These are phyloP conservation scores for Penicillium sp. DNA, from an alignment of 2,329 filamentous ascomycete genomes.

Conservation along the genomic window DNA sequence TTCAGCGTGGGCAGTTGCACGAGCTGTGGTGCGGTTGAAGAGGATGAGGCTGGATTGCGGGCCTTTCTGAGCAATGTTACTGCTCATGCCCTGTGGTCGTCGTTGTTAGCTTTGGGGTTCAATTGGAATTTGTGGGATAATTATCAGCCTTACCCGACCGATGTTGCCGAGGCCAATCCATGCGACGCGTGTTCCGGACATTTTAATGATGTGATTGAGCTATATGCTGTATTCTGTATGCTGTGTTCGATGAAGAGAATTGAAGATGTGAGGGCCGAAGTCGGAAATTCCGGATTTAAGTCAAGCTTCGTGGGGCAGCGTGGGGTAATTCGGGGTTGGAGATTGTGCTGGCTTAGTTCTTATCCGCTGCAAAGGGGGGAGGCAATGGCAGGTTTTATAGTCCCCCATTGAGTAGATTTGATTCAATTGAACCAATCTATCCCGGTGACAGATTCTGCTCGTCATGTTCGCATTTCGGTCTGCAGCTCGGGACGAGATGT, in stretches of 20 bases:
- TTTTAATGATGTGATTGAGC: constrained; percentile 16
- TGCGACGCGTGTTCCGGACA: constrained; percentile 58
- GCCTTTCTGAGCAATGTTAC: constrained; percentile 80
- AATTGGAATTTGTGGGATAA: too few species aligned
- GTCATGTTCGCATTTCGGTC: neutral
- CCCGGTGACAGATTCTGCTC: neutral
- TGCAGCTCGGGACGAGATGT: neutral
- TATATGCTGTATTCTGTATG: too few species aligned
- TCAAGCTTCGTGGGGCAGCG: constrained; percentile 19
- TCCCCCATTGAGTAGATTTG: neutral
- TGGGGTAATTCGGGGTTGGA: constrained; percentile 13
- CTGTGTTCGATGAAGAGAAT: too few species aligned
- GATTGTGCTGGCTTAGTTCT: constrained; percentile 15
- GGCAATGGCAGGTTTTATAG: neutral
- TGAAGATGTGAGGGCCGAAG: neutral
- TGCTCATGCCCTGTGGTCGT: constrained; percentile 71
- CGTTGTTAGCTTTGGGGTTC: constrained; percentile 11
- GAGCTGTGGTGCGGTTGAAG: constrained; percentile 76
- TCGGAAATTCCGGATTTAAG: neutral
- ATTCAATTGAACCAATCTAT: neutral
- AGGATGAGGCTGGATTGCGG: constrained; percentile 71
- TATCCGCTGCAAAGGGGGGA: constrained; percentile 7
- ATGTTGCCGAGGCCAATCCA: constrained; percentile 90
- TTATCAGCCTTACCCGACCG: constrained; percentile 72
- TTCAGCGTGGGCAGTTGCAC: constrained; percentile 66